Evolutionary conservation across 2,329 filamentous ascomycete species (phyloP).

Genomic region (Penicillium carneum): DNA sequence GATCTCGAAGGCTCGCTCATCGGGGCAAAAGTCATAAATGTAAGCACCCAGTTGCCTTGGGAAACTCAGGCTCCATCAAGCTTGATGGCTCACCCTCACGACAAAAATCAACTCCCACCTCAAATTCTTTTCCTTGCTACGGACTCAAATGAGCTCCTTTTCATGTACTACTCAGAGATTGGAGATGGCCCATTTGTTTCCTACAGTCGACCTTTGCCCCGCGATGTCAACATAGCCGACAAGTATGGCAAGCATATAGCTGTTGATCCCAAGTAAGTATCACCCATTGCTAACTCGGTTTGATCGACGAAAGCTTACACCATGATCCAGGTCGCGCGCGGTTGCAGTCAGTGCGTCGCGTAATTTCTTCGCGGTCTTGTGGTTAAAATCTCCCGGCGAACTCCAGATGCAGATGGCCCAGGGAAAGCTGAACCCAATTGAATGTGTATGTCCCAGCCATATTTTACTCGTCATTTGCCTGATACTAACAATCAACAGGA

Average conservation of each 20-base stretch:
- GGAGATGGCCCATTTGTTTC: slow-evolving; percentile 66
- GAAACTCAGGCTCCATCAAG: slow-evolving; percentile 40
- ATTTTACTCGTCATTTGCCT: neutral
- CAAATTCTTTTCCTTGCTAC: slow-evolving; percentile 81
- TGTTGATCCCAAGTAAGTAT: slow-evolving; percentile 75
- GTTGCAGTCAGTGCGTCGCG: slow-evolving; percentile 75
- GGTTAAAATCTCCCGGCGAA: slow-evolving; percentile 65
- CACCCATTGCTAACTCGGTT: neutral
- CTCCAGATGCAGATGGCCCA: slow-evolving; percentile 60
- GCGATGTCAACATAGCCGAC: slow-evolving; percentile 60
- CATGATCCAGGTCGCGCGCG: slow-evolving; percentile 56
- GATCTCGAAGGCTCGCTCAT: slow-evolving; percentile 82
- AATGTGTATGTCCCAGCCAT: slow-evolving; percentile 52
- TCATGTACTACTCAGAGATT: slow-evolving; percentile 69
- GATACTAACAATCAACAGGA: slow-evolving; percentile 45
- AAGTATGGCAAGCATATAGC: slow-evolving; percentile 72
- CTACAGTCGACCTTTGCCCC: slow-evolving; percentile 66
- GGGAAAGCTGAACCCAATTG: slow-evolving; percentile 66
- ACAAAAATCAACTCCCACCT: slow-evolving; percentile 64
- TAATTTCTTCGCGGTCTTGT: slow-evolving; percentile 73
- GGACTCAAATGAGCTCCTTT: slow-evolving; percentile 74
- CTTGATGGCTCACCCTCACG: slow-evolving; percentile 17
- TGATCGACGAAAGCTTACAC: neutral
- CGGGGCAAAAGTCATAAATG: slow-evolving; percentile 77
- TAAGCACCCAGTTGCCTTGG: slow-evolving; percentile 53